Base-by-base conservation (phyloP, 2,329 filamentous ascomycete genomes). In the Akanthomyces muscarius region DNA sequence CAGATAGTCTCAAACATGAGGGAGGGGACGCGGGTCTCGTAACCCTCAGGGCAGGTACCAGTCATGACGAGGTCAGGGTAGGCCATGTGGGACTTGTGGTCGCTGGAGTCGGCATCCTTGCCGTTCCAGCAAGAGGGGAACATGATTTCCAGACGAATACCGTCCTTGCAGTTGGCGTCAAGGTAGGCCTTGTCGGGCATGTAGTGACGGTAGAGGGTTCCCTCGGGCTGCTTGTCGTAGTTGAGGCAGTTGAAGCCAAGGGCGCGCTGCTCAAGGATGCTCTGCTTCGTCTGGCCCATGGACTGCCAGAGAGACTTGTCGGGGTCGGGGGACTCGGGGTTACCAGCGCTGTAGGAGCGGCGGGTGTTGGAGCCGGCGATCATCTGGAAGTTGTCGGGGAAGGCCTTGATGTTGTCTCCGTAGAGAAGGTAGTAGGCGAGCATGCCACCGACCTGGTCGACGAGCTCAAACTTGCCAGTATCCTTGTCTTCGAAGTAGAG, bases 211-310 rank as follows among this genome's bases (percentile, higher is more conserved):
- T 86, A 89, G 42, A 96, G 83, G 16, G 92, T 89, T 1, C 83
- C 82, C 74, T 97, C 92, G 2, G 89, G 80, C 0, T 75, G 69
- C 28, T 76, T 79, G 38, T 69, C 70, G 73, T 97, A 97, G 84
- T 98, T 88, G 65, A 99, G 78, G 77, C 95, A 98, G 81, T 98
- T 98, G 84, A 97, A 97, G 4, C 95, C 94, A 33, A 97, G 70
- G 11, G 93, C 91, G 65, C 93, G 92, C 79, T 96, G 89, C 57
- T 78, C 79, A 44, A 97, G 83, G 59, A 87, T 84, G 18, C 76
- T 74, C 78, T 96, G 92, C 53, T 72, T 76, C 13, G 88, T 89
- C 70, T 85, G 83, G 64, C 88, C 84, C 5, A 86, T 78, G 2
- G 76, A 72, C 28, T 76, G 76, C 93, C 93, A 97, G 28, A 76